phyloP scores from a whole-genome alignment of 2,329 filamentous ascomycete genomes.

The Colletotrichum lini region DNA sequence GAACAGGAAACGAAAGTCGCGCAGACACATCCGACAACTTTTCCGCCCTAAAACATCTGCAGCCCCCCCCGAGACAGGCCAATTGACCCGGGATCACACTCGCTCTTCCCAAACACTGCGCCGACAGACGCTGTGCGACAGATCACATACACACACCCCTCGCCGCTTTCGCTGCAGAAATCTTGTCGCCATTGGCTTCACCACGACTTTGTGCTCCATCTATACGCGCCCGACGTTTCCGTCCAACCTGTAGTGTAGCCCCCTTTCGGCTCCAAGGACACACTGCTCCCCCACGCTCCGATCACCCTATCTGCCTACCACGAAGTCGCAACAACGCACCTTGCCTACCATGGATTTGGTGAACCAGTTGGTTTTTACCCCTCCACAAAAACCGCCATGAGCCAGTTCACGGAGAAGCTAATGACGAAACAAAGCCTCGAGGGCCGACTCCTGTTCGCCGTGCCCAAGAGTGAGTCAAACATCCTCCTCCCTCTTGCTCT shows the following conservation, averaged over 20 bases:
- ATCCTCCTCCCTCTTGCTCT: constrained; percentile 31
- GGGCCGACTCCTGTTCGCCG: constrained; percentile 93
- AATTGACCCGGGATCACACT: constrained; percentile 34
- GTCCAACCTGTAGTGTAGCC: constrained; percentile 18
- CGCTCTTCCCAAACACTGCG: constrained; percentile 11
- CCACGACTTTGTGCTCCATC: constrained; percentile 34
- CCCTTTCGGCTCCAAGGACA: constrained; percentile 7
- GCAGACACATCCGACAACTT: constrained; percentile 25
- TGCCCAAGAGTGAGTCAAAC: constrained; percentile 90
- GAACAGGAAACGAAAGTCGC: constrained; percentile 31
- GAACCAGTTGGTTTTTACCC: constrained; percentile 61
- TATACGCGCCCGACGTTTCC: constrained; percentile 34
- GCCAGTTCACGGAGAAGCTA: constrained; percentile 39
- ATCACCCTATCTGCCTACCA: constrained; percentile 4
- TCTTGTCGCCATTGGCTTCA: constrained; percentile 39
- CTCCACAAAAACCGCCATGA: constrained; percentile 27
- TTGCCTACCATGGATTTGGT: constrained; percentile 64
- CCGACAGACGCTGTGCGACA: constrained; percentile 18
- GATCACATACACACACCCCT: not conserved
- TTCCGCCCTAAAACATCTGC: constrained; percentile 2
- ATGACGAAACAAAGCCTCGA: constrained; percentile 74
- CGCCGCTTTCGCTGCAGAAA: constrained; percentile 25
- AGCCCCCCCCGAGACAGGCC: constrained; percentile 4
- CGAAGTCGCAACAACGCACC: constrained; percentile 19
- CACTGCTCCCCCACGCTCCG: not conserved